Evolutionary conservation across 352 stramenopile species (phyloP), one percentile per base, ranked within the genome.

Genomic region (Thalassiosira exigua): DNA sequence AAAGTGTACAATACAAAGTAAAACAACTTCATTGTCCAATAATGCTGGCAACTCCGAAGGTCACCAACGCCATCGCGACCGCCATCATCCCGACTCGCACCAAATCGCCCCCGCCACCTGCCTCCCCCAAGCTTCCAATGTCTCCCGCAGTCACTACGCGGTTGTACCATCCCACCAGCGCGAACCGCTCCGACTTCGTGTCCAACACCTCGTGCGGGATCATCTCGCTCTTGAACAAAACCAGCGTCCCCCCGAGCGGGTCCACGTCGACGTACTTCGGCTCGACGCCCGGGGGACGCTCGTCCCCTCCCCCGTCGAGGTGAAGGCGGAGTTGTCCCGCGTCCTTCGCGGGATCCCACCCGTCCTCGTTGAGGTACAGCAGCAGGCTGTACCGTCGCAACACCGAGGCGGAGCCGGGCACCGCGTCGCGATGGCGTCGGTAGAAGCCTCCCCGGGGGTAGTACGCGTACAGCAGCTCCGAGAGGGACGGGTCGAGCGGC

Each of bases 181-280:
- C 85, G 36, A 85, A 64, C 19, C 87, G 61, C 41, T 88, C 77
- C 19, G 46, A 52, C n/a, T 75, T 70, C 11, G 86, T 91, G 69
- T 91, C 65, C 1, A 92, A 22, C 3, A 93, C 88, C 61, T 92
- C 86, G 67, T 93, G 88, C 0, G 86, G 85, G 36, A 90, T 85
- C 21, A 44, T 12, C 53, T 91, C 75, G 24, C 66, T 85, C 54
- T 82, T 72, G 50, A 93, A 92, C 1, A 93, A 52, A 12, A 93
- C 88, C 33, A 93, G 67, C 9, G 76, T 91, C 0, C 85, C 85
- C 24, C 79, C 82, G 9, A 71, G 50, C 0, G 87, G 85, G 57
- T 88, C 69, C 1, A 91, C 76, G 74, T 89, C 82, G 41, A 86
- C 62, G 68, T 69, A 90, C 9, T 86, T 82, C 22, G 75, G 74